These are phyloP conservation scores for Lippia alba DNA, from an alignment of 305 asterid genomes.

Conservation along the genomic window DNA sequence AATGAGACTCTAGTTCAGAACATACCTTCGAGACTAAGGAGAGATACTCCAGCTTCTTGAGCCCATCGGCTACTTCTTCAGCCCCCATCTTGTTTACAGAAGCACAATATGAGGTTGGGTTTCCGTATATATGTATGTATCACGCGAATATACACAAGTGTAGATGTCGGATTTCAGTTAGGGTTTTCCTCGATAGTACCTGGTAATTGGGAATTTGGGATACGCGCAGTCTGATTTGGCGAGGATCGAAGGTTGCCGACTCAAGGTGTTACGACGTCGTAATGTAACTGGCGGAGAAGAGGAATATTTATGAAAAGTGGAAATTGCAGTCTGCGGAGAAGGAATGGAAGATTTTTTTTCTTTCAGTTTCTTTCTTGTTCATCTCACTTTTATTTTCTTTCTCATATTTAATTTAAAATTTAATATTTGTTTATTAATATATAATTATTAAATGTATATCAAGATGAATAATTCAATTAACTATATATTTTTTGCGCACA, in stretches of 20 bases:
- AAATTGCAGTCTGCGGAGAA: too few relatives aligned
- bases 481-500: too few relatives aligned
- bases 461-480: too few relatives aligned
- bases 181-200: slow-evolving; percentile 1
- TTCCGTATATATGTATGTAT: too few relatives aligned
- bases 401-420: too few relatives aligned
- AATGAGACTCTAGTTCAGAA: slow-evolving; percentile 75
- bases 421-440: too few relatives aligned
- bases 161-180: not conserved
- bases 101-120: not conserved
- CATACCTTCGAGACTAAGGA: slow-evolving; percentile 87
- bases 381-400: too few relatives aligned
- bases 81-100: slow-evolving; percentile 42
- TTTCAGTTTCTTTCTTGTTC: too few relatives aligned
- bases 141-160: too few relatives aligned
- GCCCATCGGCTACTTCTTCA: slow-evolving; percentile 48
- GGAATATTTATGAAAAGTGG: not conserved
- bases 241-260: not conserved
- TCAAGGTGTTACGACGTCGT: not conserved
- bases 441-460: too few relatives aligned
- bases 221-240: not conserved
- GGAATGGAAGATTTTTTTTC: not conserved
- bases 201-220: not conserved
- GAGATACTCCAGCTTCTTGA: slow-evolving; percentile 73
- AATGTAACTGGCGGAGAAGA: not conserved